These are phyloP conservation scores for Solanum phureja DNA, from an alignment of 257 asterid genomes.

Conservation along the genomic window DNA sequence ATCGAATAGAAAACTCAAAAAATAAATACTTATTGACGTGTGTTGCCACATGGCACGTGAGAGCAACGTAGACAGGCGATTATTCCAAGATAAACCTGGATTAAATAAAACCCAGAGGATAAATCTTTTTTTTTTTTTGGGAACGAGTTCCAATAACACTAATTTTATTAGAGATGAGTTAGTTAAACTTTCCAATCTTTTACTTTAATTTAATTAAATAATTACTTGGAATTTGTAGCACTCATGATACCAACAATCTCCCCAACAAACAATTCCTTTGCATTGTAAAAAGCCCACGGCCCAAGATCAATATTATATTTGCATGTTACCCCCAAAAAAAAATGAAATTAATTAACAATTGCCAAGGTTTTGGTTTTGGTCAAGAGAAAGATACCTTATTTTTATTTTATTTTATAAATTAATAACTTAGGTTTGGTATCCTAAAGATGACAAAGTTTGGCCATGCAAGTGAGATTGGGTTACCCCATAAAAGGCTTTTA, in stretches of 20 bases:
- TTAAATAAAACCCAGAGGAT: constrained; percentile 46
- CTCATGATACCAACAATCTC: constrained; percentile 8
- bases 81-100: constrained; percentile 43
- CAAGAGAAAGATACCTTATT: constrained; percentile 6
- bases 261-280: not conserved
- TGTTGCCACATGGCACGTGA: constrained; percentile 47
- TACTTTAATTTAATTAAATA: not conserved
- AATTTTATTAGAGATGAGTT: constrained; percentile 5
- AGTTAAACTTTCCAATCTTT: not conserved
- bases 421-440: constrained; percentile 15
- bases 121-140: constrained; percentile 7
- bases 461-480: constrained; percentile 24
- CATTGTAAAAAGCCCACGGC: constrained; percentile 15
- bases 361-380: constrained; percentile 16
- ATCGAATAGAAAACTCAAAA: fast-evolving
- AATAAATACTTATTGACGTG: not conserved
- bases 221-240: constrained; percentile 25
- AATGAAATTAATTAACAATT: not conserved
- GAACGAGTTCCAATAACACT: constrained; percentile 41
- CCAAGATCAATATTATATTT: constrained; percentile 1
- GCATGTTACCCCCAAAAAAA: not conserved
- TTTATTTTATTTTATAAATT: not conserved
- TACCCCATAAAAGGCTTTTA: constrained; percentile 5
- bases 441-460: constrained; percentile 39
- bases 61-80: constrained; percentile 6